Evolutionary conservation across 495 filamentous ascomycete species (phyloP).

Genomic region (Penicillium bovifimosum): DNA sequence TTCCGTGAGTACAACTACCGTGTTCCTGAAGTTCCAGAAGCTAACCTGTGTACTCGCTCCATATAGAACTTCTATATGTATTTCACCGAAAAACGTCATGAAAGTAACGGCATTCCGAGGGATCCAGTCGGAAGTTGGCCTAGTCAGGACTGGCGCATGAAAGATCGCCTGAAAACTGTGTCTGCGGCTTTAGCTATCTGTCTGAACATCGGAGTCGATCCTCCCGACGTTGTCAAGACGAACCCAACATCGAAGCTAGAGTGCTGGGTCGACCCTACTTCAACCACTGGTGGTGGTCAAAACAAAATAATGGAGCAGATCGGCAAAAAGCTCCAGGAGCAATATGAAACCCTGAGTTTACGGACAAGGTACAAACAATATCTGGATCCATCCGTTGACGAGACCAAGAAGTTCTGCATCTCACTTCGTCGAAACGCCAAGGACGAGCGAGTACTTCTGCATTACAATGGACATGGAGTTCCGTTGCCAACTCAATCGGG

Average conservation of each 20-base stretch:
- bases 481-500: conserved; percentile 92
- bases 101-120: conserved; percentile 90
- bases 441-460: conserved; percentile 89
- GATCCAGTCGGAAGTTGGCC: conserved; percentile 51
- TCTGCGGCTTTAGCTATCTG: conserved; percentile 91
- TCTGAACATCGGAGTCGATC: conserved; percentile 95
- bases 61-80: conserved; percentile 86
- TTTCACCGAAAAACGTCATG: conserved; percentile 94
- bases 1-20: conserved; percentile 40
- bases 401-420: conserved; percentile 91
- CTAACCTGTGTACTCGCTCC: conserved; percentile 8
- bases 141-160: conserved; percentile 93
- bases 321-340: conserved; percentile 87
- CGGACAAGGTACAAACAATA: conserved; percentile 95
- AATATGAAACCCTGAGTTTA: conserved; percentile 92
- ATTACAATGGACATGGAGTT: conserved; percentile 99
- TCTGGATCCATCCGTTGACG: conserved; percentile 91
- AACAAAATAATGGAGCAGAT: conserved; percentile 89
- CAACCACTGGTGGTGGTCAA: conserved; percentile 57
- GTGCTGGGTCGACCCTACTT: conserved; percentile 92
- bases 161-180: conserved; percentile 92
- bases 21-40: background rate
- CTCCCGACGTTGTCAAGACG: conserved; percentile 92
- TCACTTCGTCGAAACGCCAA: conserved; percentile 86
- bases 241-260: conserved; percentile 88